Evolutionary conservation across 805 yeast species (phyloP).

Genomic region (Starmerella ratchasimensis): DNA sequence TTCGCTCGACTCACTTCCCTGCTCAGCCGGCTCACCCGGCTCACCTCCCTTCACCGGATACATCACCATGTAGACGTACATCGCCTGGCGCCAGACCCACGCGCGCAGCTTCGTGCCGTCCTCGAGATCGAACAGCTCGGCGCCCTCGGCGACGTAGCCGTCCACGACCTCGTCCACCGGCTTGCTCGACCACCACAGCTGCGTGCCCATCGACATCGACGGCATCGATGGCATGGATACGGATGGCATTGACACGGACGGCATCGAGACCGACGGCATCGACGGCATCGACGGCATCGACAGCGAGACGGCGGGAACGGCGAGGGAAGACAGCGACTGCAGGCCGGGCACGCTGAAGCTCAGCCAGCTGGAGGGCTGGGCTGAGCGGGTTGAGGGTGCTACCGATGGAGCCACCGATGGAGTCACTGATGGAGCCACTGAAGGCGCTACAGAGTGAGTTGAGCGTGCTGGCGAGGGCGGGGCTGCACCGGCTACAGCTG

Average conservation of each 20-base stretch:
- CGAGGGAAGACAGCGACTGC: background rate
- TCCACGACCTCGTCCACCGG: background rate
- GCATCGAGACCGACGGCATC: conserved; percentile 1
- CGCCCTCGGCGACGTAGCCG: conserved; percentile 1
- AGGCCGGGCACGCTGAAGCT: background rate
- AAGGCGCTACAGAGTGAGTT: no score
- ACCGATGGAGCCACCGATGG: no score
- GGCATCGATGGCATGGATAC: background rate
- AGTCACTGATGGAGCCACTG: no score
- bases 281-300: background rate
- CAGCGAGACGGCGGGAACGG: background rate
- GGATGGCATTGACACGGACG: conserved; percentile 1
- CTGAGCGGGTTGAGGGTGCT: no score
- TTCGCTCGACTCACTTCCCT: background rate
- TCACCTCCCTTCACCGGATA: background rate
- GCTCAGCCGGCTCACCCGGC: background rate
- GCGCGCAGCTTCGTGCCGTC: background rate
- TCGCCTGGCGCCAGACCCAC: conserved; percentile 5
- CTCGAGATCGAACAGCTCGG: conserved; percentile 1
- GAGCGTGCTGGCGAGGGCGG: no score
- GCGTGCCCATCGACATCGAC: background rate
- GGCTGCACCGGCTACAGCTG: no score
- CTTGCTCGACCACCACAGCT: background rate
- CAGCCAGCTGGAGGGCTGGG: no score
- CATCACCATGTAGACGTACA: conserved; percentile 8